phyloP scores from a whole-genome alignment of 2,329 filamentous ascomycete species.

The Gaeumannomyces sp. region DNA sequence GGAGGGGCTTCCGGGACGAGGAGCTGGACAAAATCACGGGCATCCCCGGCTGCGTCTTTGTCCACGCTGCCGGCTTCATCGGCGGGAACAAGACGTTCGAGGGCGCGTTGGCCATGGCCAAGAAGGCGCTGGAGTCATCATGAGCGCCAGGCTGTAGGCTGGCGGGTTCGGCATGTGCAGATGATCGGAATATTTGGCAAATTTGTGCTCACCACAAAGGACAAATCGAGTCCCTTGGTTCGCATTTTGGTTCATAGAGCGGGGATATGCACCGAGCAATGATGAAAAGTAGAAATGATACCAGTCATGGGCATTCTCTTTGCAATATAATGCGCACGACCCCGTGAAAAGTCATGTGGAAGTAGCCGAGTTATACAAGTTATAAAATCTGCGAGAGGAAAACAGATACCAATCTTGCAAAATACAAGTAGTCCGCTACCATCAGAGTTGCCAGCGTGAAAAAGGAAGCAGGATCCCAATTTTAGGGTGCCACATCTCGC shows the following conservation, averaged over 20 bases:
- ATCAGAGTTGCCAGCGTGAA: no score
- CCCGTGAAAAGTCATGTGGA: background rate
- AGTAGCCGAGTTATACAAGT: no score
- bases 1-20: conserved; percentile 85
- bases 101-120: conserved; percentile 79
- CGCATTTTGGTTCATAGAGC: background rate
- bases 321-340: background rate
- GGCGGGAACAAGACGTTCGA: conserved; percentile 91
- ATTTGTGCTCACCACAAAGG: background rate
- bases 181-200: background rate
- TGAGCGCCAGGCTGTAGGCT: background rate
- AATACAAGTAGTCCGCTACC: no score
- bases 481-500: no score
- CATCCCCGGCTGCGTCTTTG: conserved; percentile 75
- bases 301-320: background rate
- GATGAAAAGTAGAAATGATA: background rate
- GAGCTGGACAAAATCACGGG: conserved; percentile 69
- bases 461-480: no score
- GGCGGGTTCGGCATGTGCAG: background rate
- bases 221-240: background rate
- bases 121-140: conserved; percentile 54
- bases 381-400: no score
- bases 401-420: no score
- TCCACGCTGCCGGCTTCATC: conserved; percentile 93
- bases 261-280: background rate